Evolutionary conservation across 2,329 filamentous ascomycete species (phyloP).

Genomic region (Colletotrichum sp.): DNA sequence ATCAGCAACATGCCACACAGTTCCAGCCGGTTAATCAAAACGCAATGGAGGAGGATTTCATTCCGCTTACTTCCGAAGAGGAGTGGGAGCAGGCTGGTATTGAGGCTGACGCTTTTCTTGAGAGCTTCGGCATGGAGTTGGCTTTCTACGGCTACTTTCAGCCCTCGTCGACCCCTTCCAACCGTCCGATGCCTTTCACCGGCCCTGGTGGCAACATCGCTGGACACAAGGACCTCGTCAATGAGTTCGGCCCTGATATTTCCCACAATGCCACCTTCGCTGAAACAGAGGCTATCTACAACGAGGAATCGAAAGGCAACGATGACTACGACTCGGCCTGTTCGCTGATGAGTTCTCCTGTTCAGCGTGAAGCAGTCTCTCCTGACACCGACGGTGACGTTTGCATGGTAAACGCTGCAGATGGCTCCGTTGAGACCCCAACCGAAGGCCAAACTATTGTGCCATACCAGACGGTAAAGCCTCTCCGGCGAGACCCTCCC

Average conservation of each 20-base stretch:
- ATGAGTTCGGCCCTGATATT: neutral
- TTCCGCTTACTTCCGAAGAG: neutral
- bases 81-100: neutral
- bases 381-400: neutral
- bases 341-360: neutral
- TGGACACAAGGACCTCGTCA: neutral
- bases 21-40: neutral
- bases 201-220: neutral
- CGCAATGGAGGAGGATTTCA: neutral
- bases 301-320: neutral
- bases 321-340: neutral
- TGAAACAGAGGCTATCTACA: neutral
- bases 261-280: neutral
- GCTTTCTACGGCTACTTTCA: neutral
- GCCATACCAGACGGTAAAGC: constrained; percentile 19
- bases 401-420: neutral
- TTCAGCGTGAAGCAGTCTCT: neutral
- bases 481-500: constrained; percentile 9
- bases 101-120: neutral
- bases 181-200: neutral
- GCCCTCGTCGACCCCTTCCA: neutral
- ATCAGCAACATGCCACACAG: neutral
- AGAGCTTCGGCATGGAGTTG: neutral
- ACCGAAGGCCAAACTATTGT: neutral
- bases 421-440: neutral